Evolutionary conservation across 2,329 filamentous ascomycete genomes (phyloP), one percentile per base, ranked within the genome.

Genomic region (Madurella fahalii): DNA sequence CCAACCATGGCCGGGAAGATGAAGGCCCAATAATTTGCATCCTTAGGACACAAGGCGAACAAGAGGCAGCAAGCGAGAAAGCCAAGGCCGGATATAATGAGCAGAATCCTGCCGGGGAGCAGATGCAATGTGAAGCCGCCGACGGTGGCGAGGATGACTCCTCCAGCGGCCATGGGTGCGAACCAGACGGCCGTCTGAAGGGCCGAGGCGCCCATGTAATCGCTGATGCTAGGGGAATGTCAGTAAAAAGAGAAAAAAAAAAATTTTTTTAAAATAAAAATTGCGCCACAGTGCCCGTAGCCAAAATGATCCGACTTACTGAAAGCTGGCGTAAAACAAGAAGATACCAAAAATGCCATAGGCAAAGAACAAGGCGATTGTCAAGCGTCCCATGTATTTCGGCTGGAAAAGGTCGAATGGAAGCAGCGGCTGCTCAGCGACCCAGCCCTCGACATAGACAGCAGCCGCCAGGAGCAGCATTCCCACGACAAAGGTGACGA

Each of bases 371-470:
- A 90, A 71, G 0, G 81, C 78, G 1, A 81, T 59, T 2, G 79
- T 72, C 15, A 91, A 69, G 0, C 85, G 77, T 34, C 76, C 81
- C 82, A 93, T 88, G 50, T 84, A 84, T 57, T 83, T 85, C 4
- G 86, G 80, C 17, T 74, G 72, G 71, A 94, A 92, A 20, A 93
- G 69, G 17, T 86, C 86, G 0, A 77, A 73, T 0, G 89, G 88
- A 0, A 94, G 72, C 1, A 94, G 72, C 0, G 89, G 89, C 49
- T 85, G 77, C 15, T 77, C 67, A 1, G 86, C 82, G 0, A 89
- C 77, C 81, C 83, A 88, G 0, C 84, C 84, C 71, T 94, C 86
- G 2, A 92, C 75, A 57, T 90, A 92, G 7, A 86, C 74, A 11
- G 87, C 83, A 0, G 72, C 70, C 1, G 69, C 71, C 1, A 94